phyloP scores from a whole-genome alignment of 148 eudicot genomes.

The Spergularia marina region DNA sequence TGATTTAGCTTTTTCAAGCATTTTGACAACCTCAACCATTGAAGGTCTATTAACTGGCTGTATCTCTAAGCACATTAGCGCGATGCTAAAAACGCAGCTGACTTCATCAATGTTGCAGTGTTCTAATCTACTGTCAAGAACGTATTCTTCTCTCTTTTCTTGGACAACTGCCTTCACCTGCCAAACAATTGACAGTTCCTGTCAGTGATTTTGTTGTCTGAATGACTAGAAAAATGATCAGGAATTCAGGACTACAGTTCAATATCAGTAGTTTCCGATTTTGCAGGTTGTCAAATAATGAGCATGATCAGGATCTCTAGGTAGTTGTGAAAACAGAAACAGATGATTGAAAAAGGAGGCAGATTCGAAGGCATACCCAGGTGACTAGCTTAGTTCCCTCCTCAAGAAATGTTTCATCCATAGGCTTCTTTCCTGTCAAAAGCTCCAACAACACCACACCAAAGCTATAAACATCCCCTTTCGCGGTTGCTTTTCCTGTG shows the following conservation, averaged over 20 bases:
- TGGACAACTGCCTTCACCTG: conserved; percentile 81
- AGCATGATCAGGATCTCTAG: too few relatives aligned
- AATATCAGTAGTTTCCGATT: too few relatives aligned
- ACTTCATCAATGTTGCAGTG: conserved; percentile 49
- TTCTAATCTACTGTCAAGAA: conserved; percentile 60
- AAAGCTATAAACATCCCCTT: conserved; percentile 94
- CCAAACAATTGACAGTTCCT: conserved; percentile 12
- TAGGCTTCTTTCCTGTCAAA: conserved; percentile 84
- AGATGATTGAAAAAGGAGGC: not conserved
- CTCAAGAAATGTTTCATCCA: conserved; percentile 75
- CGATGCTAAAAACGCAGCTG: conserved; percentile 51
- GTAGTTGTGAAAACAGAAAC: too few relatives aligned
- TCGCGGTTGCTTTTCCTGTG: conserved; percentile 87
- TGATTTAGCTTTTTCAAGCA: conserved; percentile 57
- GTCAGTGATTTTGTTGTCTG: not conserved
- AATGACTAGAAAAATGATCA: not conserved
- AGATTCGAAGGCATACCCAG: conserved; percentile 49
- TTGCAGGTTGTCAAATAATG: too few relatives aligned
- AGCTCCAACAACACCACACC: conserved; percentile 89
- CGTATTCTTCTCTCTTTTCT: conserved; percentile 67
- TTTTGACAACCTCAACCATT: conserved; percentile 67
- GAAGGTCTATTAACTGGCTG: conserved; percentile 69
- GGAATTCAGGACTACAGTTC: too few relatives aligned
- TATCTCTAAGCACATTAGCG: conserved; percentile 73
- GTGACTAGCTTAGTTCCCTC: conserved; percentile 92